Evolutionary conservation across 352 stramenopile species (phyloP).

Genomic region (Phytophthora nicotianae): DNA sequence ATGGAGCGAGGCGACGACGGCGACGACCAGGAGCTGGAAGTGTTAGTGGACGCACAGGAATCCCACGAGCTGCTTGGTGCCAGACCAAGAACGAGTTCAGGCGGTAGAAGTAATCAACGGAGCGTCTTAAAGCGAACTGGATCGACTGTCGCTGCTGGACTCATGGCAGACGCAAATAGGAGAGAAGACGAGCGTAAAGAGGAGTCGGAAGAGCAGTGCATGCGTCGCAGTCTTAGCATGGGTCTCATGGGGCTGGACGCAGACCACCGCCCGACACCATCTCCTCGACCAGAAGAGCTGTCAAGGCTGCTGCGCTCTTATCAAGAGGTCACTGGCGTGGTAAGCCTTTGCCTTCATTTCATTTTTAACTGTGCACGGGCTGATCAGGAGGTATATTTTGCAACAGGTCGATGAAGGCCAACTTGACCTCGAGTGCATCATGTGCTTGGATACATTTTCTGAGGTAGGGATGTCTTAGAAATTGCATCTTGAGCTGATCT

Average conservation of each 20-base stretch:
- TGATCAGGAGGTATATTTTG: slow-evolving; percentile 8
- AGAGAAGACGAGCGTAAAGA: slow-evolving; percentile 25
- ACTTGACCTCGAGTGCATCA: slow-evolving; percentile 87
- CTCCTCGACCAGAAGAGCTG: slow-evolving; percentile 32
- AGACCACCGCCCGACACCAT: slow-evolving; percentile 42
- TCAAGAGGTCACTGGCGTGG: slow-evolving; percentile 64
- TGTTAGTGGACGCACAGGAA: slow-evolving; percentile 36
- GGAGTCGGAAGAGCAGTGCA: slow-evolving; percentile 25
- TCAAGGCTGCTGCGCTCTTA: slow-evolving; percentile 63
- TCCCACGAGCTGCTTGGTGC: slow-evolving; percentile 50
- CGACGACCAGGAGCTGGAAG: slow-evolving; percentile 32
- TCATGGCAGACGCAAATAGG: slow-evolving; percentile 13
- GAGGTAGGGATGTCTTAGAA: slow-evolving; percentile 22
- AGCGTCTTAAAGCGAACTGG: slow-evolving; percentile 22
- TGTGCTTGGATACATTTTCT: slow-evolving; percentile 82
- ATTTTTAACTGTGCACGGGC: slow-evolving; percentile 1
- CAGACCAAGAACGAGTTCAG: slow-evolving; percentile 14
- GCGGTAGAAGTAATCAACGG: slow-evolving; percentile 15
- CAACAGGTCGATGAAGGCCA: slow-evolving; percentile 59
- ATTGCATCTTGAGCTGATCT: background rate
- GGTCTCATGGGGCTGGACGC: slow-evolving; percentile 31
- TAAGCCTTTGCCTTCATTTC: slow-evolving; percentile 16
- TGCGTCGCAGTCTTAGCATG: slow-evolving; percentile 27
- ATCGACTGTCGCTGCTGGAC: slow-evolving; percentile 8
- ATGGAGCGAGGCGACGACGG: slow-evolving; percentile 37